A percentile compares a stretch with the other conserved stretches of the same genome.
Evolutionary conservation across 2,329 filamentous ascomycete species (phyloP).

Genomic region (Pseudopyricularia javanii): DNA sequence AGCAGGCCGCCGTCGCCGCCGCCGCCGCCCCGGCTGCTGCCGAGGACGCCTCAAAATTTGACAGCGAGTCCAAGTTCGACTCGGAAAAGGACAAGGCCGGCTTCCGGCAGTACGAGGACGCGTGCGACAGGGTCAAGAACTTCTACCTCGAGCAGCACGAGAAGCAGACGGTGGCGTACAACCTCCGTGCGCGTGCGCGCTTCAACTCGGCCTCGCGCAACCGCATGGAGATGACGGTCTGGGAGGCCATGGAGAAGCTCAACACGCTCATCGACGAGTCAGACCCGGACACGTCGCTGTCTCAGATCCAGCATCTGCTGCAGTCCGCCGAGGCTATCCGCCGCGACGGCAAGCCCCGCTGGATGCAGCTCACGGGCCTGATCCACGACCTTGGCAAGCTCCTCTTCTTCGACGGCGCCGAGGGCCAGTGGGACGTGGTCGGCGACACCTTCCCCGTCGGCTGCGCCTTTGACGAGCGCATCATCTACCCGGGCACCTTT

Average conservation of each 20-base stretch:
- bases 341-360: conserved; percentile 68
- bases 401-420: conserved; percentile 68
- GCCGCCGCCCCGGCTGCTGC: conserved; percentile 1
- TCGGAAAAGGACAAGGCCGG: conserved; percentile 18
- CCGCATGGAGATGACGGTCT: conserved; percentile 66
- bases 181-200: conserved; percentile 63
- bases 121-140: conserved; percentile 72
- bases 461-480: conserved; percentile 60
- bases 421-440: conserved; percentile 88
- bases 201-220: conserved; percentile 53
- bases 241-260: conserved; percentile 87
- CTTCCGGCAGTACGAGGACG: conserved; percentile 63
- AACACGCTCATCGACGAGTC: conserved; percentile 85
- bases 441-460: conserved; percentile 76
- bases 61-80: conserved; percentile 15
- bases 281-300: conserved; percentile 77
- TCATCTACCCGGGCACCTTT: conserved; percentile 76
- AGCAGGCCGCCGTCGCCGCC: conserved; percentile 3
- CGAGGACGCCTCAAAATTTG: conserved; percentile 3
- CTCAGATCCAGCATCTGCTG: conserved; percentile 80
- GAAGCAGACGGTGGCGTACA: conserved; percentile 72
- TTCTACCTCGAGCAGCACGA: conserved; percentile 68
- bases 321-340: conserved; percentile 85
- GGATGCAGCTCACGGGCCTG: conserved; percentile 69
- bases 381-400: conserved; percentile 75